A percentile compares a stretch with the other conserved stretches of the same genome.
These are phyloP conservation scores for Castanea sativa DNA, from an alignment of 306 rosid species.

Conservation along the genomic window DNA sequence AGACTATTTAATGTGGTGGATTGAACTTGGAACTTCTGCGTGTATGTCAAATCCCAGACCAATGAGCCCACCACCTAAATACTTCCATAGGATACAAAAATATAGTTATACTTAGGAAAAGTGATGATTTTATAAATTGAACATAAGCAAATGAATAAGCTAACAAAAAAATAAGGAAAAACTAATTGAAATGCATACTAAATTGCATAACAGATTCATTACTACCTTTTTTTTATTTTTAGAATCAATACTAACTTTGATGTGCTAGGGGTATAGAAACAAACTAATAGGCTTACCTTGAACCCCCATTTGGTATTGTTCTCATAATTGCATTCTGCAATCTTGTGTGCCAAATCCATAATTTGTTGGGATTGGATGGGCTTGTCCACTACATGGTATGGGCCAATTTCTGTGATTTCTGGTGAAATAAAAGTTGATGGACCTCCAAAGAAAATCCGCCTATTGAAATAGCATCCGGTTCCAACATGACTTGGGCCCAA, in stretches of 20 bases:
- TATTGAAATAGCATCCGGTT: conserved; percentile 33
- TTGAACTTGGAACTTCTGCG: no score
- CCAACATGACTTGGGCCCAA: conserved; percentile 31
- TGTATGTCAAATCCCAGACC: no score
- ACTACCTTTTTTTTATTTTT: no score
- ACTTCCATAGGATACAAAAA: no score
- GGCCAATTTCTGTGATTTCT: conserved; percentile 23
- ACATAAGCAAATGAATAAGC: background rate
- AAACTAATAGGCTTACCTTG: conserved; percentile 20
- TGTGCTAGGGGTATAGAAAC: background rate
- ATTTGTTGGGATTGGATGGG: conserved; percentile 17
- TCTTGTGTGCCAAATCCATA: conserved; percentile 24
- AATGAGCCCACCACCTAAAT: no score
- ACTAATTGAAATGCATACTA: no score
- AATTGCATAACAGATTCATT: no score
- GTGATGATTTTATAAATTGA: background rate
- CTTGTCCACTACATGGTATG: conserved; percentile 9
- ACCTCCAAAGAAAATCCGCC: conserved; percentile 37
- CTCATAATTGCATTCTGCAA: conserved; percentile 34
- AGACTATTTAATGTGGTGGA: no score
- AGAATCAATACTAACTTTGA: background rate
- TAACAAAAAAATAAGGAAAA: no score
- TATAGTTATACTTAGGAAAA: no score
- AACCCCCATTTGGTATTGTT: conserved; percentile 36
- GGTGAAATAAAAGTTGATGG: conserved; percentile 16